Percentiles rank a stretch among this genome's conserved stretches.
Evolutionary conservation across 148 eudicot genomes (phyloP).

Genomic region (Agrostemma githago): DNA sequence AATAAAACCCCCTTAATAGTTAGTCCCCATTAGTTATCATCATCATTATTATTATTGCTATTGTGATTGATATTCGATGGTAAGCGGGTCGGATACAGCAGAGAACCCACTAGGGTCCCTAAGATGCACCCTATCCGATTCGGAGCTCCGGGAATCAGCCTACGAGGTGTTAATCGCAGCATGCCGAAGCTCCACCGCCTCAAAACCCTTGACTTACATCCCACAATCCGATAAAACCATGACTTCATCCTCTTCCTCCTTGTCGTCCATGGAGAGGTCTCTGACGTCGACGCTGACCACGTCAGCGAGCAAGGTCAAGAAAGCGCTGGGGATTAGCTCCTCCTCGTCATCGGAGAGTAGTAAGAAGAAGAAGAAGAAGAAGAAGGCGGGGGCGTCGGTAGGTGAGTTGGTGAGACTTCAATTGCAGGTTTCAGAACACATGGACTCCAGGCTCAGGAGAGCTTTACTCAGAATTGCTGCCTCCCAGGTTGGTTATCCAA

Average conservation of each 20-base stretch:
- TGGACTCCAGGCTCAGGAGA: constrained; percentile 79
- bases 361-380: constrained; percentile 10
- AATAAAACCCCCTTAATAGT: neutral
- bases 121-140: constrained; percentile 33
- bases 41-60: neutral
- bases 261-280: constrained; percentile 13
- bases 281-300: constrained; percentile 43
- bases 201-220: constrained; percentile 61
- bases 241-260: constrained; percentile 19
- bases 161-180: constrained; percentile 78
- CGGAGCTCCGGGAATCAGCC: constrained; percentile 86
- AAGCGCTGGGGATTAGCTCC: constrained; percentile 54
- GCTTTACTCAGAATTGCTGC: constrained; percentile 71
- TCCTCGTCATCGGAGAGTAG: neutral
- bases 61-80: constrained; percentile 10
- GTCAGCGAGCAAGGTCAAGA: constrained; percentile 78
- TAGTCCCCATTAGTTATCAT: neutral
- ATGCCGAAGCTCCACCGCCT: constrained; percentile 60
- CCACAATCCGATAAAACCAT: constrained; percentile 29
- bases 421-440: constrained; percentile 71
- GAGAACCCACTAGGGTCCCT: constrained; percentile 51
- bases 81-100: constrained; percentile 17
- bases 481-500: constrained; percentile 51
- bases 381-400: constrained; percentile 31
- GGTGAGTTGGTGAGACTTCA: constrained; percentile 84